Evolutionary conservation across 108 stramenopile species (phyloP).

Genomic region (Cylindrotheca fusiformis): DNA sequence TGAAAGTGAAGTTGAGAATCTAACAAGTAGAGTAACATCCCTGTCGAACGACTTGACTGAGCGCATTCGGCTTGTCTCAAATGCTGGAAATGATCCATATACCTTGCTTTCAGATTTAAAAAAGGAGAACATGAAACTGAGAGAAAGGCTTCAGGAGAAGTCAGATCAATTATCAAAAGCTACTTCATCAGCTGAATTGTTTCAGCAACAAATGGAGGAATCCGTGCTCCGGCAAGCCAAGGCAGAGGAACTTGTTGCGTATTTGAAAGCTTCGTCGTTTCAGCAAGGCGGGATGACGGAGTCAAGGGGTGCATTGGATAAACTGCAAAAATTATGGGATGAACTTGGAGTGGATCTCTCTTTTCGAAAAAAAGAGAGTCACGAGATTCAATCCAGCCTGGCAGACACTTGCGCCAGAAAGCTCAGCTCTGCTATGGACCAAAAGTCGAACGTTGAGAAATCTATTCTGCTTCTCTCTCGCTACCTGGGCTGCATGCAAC

Average conservation of each 20-base stretch:
- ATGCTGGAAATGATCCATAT: too few relatives aligned
- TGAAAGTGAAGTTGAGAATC: constrained; percentile 63
- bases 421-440: constrained; percentile 42
- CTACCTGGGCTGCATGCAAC: constrained; percentile 33
- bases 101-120: too few relatives aligned
- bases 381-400: constrained; percentile 52
- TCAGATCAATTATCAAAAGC: background rate
- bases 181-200: too few relatives aligned
- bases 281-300: constrained; percentile 33
- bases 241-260: too few relatives aligned
- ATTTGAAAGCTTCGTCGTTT: too few relatives aligned
- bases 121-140: constrained; percentile 6
- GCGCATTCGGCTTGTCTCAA: too few relatives aligned
- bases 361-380: constrained; percentile 38
- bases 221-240: too few relatives aligned
- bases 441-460: constrained; percentile 33
- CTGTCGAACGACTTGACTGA: constrained; percentile 45
- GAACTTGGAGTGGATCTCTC: constrained; percentile 47
- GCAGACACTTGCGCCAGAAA: constrained; percentile 55
- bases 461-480: constrained; percentile 25
- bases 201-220: too few relatives aligned
- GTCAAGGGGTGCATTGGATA: constrained; percentile 33
- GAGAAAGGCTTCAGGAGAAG: background rate
- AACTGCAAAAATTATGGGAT: constrained; percentile 59
- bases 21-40: constrained; percentile 34